These are phyloP conservation scores for Nannizzia gypsea DNA, from an alignment of 2,329 filamentous ascomycete genomes.

Conservation along the genomic window DNA sequence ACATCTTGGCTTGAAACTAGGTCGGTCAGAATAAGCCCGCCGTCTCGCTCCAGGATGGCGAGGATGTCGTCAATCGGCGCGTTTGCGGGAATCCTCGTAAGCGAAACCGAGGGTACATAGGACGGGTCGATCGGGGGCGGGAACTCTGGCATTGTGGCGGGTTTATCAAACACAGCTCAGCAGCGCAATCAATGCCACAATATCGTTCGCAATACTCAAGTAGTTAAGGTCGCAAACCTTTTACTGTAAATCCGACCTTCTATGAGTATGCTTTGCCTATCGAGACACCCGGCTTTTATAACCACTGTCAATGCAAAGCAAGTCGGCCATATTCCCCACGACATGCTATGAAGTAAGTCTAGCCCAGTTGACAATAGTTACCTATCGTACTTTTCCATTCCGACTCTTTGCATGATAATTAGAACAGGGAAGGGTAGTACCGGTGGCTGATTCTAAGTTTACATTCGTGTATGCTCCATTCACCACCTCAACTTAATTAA, in stretches of 20 bases:
- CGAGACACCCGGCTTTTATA: not conserved
- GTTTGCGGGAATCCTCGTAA: not conserved
- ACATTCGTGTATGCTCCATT: not conserved
- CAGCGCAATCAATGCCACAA: not conserved
- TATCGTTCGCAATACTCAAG: not conserved
- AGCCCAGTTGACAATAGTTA: not conserved
- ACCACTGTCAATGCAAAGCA: not conserved
- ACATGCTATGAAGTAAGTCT: not conserved
- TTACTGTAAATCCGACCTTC: not conserved
- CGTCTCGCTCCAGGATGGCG: conserved; percentile 1
- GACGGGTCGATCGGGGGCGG: not conserved
- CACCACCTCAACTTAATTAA: not conserved
- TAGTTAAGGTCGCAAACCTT: too few relatives aligned
- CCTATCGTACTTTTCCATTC: not conserved
- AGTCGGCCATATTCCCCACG: not conserved
- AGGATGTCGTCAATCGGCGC: not conserved
- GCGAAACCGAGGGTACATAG: not conserved
- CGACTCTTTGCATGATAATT: not conserved
- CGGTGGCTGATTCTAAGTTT: not conserved
- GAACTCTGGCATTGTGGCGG: conserved; percentile 2
- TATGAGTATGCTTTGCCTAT: not conserved
- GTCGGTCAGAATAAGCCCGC: not conserved
- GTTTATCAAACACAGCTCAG: not conserved
- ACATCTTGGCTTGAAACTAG: not conserved
- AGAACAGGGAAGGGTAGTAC: not conserved